Evolutionary conservation across 2,329 filamentous ascomycete genomes (phyloP).

Genomic region (Pseudocercospora macadamiae): DNA sequence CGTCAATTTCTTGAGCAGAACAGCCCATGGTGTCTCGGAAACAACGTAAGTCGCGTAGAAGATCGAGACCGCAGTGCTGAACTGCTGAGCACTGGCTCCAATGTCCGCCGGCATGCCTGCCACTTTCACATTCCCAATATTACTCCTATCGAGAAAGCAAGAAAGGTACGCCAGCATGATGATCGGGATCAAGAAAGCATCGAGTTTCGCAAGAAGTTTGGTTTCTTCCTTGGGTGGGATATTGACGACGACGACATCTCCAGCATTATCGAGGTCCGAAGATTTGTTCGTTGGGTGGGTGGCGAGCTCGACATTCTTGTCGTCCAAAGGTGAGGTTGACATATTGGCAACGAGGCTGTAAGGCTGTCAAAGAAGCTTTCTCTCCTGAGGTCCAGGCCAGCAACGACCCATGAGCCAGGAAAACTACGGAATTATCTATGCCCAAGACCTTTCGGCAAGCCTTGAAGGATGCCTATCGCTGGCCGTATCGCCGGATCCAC

Average conservation of each 20-base stretch:
- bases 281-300: neutral
- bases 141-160: constrained; percentile 58
- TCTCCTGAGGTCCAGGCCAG: neutral
- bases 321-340: neutral
- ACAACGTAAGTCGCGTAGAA: constrained; percentile 52
- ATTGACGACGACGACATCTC: neutral
- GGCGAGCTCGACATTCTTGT: neutral
- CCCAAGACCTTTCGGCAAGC: neutral
- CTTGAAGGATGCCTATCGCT: neutral
- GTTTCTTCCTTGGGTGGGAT: constrained; percentile 53
- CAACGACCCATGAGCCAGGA: neutral
- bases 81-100: constrained; percentile 44
- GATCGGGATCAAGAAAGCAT: constrained; percentile 53
- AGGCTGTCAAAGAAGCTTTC: neutral
- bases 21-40: constrained; percentile 48
- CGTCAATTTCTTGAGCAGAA: constrained; percentile 4
- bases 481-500: neutral
- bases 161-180: constrained; percentile 61
- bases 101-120: constrained; percentile 53
- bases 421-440: neutral
- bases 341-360: neutral
- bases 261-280: neutral
- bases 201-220: constrained; percentile 53
- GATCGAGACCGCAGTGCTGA: constrained; percentile 54
- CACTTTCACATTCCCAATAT: constrained; percentile 39